These are phyloP conservation scores for Myxozyma vanderwaltii DNA, from an alignment of 805 yeast genomes.

Conservation along the genomic window DNA sequence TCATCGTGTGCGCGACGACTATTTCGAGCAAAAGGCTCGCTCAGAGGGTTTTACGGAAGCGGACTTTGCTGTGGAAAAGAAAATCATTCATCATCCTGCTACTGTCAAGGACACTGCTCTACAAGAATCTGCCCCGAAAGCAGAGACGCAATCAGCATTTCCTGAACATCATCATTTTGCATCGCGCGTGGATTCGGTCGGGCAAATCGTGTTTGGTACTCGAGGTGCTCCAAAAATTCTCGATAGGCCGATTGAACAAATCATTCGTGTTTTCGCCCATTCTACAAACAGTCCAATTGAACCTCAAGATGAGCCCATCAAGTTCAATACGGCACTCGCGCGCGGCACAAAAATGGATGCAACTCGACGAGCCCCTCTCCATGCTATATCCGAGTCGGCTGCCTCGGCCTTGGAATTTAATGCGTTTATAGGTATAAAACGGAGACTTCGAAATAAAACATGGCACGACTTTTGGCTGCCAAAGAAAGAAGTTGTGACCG, in stretches of 20 bases:
- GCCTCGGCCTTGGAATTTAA: constrained; percentile 37
- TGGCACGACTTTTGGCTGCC: constrained; percentile 44
- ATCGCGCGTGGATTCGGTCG: constrained; percentile 14
- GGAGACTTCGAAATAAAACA: constrained; percentile 38
- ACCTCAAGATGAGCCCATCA: constrained; percentile 26
- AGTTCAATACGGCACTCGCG: constrained; percentile 23
- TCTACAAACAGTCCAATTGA: constrained; percentile 12
- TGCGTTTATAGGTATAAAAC: constrained; percentile 37
- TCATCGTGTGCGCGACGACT: constrained; percentile 54
- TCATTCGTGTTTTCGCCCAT: constrained; percentile 17
- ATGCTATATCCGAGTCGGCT: constrained; percentile 35
- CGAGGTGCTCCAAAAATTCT: constrained; percentile 15
- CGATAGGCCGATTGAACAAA: constrained; percentile 19
- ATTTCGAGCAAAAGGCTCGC: constrained; percentile 53
- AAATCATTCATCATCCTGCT: neutral
- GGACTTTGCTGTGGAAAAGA: constrained; percentile 48
- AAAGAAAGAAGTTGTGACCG: neutral
- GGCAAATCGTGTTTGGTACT: constrained; percentile 29
- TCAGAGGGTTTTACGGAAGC: constrained; percentile 50
- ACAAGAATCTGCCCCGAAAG: neutral
- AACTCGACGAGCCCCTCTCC: constrained; percentile 17
- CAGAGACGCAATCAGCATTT: constrained; percentile 3
- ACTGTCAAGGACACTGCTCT: constrained; percentile 3
- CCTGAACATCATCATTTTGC: neutral
- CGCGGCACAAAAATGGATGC: constrained; percentile 14